Evolutionary conservation across 257 asterid species (phyloP), one percentile per base, ranked within the genome.

Genomic region (Hygrophila difformis): DNA sequence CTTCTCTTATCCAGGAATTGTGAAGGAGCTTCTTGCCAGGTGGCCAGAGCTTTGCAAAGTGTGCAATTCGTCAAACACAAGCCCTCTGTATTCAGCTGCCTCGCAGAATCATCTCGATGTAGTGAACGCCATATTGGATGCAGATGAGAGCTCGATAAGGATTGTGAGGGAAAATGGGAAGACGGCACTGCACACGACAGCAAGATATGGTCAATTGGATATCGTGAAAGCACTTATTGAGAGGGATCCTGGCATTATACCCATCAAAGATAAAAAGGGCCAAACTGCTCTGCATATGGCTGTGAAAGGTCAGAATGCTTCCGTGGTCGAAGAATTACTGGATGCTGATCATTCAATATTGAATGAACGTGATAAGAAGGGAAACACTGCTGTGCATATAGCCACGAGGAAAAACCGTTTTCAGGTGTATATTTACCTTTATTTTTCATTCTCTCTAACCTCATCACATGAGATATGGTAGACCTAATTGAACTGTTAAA

Each of bases 271-370:
- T 55, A 86, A 80, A 77, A 91, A 91, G 68, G 94, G 96, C 35
- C 99, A 91, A 72, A 91, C 99, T 3, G 96, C 96, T n/a, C 71
- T 91, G 56, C 99, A 91, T 60, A 91, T 91, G 99, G 99, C 99
- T 53, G 99, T 79, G 19, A 91, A 91, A 61, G 99, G 99, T 64
- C 92, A 91, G 55, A 77, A 80, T 53, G 45, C 78, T 39, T 46
- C 59, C 6, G 96, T 86, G 17, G 79, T 91, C 6, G 94, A 86
- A 53, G 93, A 85, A 48, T 54, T 91, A 47, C 55, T 91, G 54
- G 91, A 82, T 66, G 79, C 79, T 34, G 95, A 86, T 71, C 70
- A 57, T 53, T 68, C 89, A 1, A 70, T 86, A 57, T 53, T 91
- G 21, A 91, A 86, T 41, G 94, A 76, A 46, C 81, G 94, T 12